Base-by-base conservation (phyloP, 768 basidiomycete genomes). In the Leccinum obscurum region DNA sequence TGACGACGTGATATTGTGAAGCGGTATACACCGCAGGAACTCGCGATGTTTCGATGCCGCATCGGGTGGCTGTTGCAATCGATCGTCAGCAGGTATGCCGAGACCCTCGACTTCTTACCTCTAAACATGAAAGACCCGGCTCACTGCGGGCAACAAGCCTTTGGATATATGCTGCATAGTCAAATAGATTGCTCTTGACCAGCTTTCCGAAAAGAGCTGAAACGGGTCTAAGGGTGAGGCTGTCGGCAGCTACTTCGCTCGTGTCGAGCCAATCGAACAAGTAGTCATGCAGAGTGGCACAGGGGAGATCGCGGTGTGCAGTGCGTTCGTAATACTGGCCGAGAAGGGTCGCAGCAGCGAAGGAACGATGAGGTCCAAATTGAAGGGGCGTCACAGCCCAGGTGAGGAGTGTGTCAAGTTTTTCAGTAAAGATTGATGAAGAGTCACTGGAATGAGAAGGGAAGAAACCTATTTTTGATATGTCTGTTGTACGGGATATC, bases 331-430 rank as follows among this genome's bases (percentile, higher is more conserved):
- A 79, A 81, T 89, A 90, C 34, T 79, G 77, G 3, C 77, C 78
- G 54, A 93, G 83, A 44, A 93, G 78, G 20, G 87, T 87, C 8
- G 83, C 85, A 2, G 87, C 89, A 30, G 85, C 90, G 67, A 87
- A 89, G 1, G 89, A 85, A 35, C 92, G 80, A 64, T 93, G 92
- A 49, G 92, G 87, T 10, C 92, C 92, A 61, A 88, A 92, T 72
- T 93, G 92, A 17, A 90, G 77, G 3, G 86, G 83, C 0, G 91
- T 90, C 28, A 93, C 85, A 65, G 85, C 84, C 92, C 92, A 94
- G 0, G 89, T 89, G 10, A 93, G 79, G 3, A 93, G 78, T 55
- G 86, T 81, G 63, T 90, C 85, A 17, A 93, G 80, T 68, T 92
- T 91, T 59, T 82, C 81, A n/a, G 79, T 74, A 66, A 92, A 90